These are phyloP conservation scores for Hypericum androsaemum DNA, from an alignment of 345 rosid genomes.

Conservation along the genomic window DNA sequence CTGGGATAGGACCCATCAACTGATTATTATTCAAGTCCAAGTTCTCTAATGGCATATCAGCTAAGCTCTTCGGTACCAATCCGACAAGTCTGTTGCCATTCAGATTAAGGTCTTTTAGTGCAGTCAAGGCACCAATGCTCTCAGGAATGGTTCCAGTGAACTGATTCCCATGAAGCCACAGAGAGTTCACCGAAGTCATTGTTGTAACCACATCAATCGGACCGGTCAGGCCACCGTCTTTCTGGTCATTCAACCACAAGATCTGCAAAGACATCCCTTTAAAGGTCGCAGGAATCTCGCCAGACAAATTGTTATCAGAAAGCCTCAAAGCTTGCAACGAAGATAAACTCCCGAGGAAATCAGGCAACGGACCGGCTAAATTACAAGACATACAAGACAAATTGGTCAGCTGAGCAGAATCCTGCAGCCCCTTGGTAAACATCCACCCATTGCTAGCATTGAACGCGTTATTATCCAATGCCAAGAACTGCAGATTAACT, in stretches of 20 bases:
- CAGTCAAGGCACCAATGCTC: constrained; percentile 39
- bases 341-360: constrained; percentile 42
- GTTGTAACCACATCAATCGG: constrained; percentile 46
- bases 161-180: constrained; percentile 80
- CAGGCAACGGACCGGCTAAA: constrained; percentile 59
- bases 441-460: constrained; percentile 58
- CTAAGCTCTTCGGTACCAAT: constrained; percentile 44
- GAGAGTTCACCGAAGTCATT: constrained; percentile 33
- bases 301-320: constrained; percentile 41
- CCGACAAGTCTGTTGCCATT: constrained; percentile 53
- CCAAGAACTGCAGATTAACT: constrained; percentile 36
- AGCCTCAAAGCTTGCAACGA: constrained; percentile 45
- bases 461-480: constrained; percentile 50
- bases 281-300: constrained; percentile 46
- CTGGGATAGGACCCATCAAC: constrained; percentile 65
- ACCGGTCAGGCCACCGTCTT: constrained; percentile 40
- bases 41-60: constrained; percentile 32
- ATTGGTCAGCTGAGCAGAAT: constrained; percentile 44
- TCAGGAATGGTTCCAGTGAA: constrained; percentile 61
- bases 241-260: constrained; percentile 63
- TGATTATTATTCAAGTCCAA: constrained; percentile 58
- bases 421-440: constrained; percentile 37
- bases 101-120: constrained; percentile 49
- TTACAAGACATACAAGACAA: constrained; percentile 58
- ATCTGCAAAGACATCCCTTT: constrained; percentile 30